Conservation (phyloP, 148 eudicot species). For the Camellia japonica region DNA sequence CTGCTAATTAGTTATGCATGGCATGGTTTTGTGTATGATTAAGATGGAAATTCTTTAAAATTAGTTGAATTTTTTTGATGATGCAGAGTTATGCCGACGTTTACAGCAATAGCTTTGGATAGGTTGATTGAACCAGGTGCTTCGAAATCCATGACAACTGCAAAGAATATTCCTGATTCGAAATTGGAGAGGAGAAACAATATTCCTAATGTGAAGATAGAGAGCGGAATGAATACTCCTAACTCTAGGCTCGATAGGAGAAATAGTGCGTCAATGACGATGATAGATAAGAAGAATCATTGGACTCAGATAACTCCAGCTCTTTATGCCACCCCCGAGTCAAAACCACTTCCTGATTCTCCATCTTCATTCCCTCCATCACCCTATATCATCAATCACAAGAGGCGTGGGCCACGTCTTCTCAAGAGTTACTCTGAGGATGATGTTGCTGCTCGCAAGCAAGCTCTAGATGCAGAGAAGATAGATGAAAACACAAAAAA, state of each 20-base stretch:
- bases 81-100: slow-evolving; percentile 73
- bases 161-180: slow-evolving; percentile 24
- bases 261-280: slow-evolving; percentile 27
- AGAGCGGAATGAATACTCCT: slow-evolving; percentile 34
- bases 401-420: slow-evolving; percentile 86
- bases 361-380: slow-evolving; percentile 81
- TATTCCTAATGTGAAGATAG: slow-evolving; percentile 19
- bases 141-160: slow-evolving; percentile 42
- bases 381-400: slow-evolving; percentile 81
- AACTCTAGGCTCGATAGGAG: slow-evolving; percentile 41
- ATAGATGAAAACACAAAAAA: slow-evolving; percentile 19
- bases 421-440: slow-evolving; percentile 66
- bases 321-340: slow-evolving; percentile 74
- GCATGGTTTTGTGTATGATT: neutral
- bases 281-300: slow-evolving; percentile 37
- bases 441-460: slow-evolving; percentile 29
- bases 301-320: slow-evolving; percentile 69
- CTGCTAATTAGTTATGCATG: slow-evolving; percentile 14
- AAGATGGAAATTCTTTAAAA: neutral
- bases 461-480: slow-evolving; percentile 22
- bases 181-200: slow-evolving; percentile 43
- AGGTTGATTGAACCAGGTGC: slow-evolving; percentile 65
- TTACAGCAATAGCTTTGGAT: slow-evolving; percentile 69
- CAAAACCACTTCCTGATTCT: slow-evolving; percentile 83
- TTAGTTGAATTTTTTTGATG: slow-evolving; percentile 26